A percentile compares a stretch with the other conserved stretches of the same genome.
These are phyloP conservation scores for Hypoxylon intermedium DNA, from an alignment of 495 filamentous ascomycete genomes.

Conservation along the genomic window DNA sequence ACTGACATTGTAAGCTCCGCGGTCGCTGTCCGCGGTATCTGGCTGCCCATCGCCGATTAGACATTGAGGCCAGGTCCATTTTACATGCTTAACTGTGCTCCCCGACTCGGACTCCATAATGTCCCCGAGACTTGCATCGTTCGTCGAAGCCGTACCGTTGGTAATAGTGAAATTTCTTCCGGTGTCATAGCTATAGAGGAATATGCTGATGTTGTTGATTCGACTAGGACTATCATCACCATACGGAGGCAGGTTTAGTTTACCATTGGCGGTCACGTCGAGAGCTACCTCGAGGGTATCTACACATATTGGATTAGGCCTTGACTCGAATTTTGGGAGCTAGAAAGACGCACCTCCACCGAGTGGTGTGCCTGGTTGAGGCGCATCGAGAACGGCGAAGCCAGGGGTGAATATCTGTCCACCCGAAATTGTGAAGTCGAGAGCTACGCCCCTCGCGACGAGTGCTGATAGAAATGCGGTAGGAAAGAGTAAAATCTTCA, in stretches of 20 bases:
- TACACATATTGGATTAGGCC: conserved; percentile 30
- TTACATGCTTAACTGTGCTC: conserved; percentile 73
- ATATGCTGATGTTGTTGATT: conserved; percentile 70
- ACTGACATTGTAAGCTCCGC: conserved; percentile 60
- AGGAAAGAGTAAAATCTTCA: conserved; percentile 29
- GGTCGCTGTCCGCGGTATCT: conserved; percentile 40
- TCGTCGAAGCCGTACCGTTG: conserved; percentile 65
- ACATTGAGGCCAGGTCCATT: conserved; percentile 71
- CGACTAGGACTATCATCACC: conserved; percentile 54
- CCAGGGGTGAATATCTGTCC: conserved; percentile 72
- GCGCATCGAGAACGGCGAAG: conserved; percentile 66
- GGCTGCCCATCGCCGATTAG: conserved; percentile 64
- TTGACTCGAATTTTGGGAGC: neutral
- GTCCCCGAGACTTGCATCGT: conserved; percentile 63
- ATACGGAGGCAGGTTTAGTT: conserved; percentile 64
- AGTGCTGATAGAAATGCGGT: conserved; percentile 30
- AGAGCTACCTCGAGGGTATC: conserved; percentile 70
- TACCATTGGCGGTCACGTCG: conserved; percentile 69
- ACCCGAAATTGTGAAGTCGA: conserved; percentile 60
- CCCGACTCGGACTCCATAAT: conserved; percentile 66
- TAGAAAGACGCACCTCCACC: conserved; percentile 62
- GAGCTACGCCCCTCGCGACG: conserved; percentile 27
- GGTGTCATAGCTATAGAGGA: conserved; percentile 66
- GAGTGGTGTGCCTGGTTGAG: conserved; percentile 70
- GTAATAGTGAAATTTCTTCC: conserved; percentile 72